phyloP scores from a whole-genome alignment of 2,329 filamentous ascomycete genomes.

The Monosporascus sp. region DNA sequence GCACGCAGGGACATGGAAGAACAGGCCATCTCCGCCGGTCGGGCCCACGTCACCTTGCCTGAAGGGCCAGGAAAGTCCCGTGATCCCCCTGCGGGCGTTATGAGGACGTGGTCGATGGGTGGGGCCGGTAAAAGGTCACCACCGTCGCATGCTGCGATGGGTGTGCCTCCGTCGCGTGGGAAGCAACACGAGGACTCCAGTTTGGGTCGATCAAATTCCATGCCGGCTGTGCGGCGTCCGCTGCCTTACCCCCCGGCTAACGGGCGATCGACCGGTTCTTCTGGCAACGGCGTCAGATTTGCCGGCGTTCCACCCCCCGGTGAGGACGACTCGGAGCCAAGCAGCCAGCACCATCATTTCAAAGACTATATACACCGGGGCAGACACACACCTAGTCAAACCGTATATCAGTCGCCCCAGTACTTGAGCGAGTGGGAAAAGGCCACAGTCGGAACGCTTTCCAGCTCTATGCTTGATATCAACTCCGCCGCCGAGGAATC shows the following conservation, averaged over 20 bases:
- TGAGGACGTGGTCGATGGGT: slow-evolving; percentile 4
- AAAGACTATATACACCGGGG: slow-evolving; percentile 22
- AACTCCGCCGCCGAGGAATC: slow-evolving; percentile 25
- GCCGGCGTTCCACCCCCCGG: slow-evolving; percentile 25
- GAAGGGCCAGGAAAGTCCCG: neutral
- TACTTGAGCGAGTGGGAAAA: slow-evolving; percentile 71
- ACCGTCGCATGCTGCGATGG: neutral
- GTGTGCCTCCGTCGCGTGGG: too few relatives aligned
- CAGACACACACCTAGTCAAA: slow-evolving; percentile 40
- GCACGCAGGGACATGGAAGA: slow-evolving; percentile 38
- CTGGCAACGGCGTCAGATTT: slow-evolving; percentile 17
- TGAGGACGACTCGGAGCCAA: slow-evolving; percentile 17
- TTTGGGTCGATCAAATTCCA: slow-evolving; percentile 17
- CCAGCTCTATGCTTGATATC: slow-evolving; percentile 55
- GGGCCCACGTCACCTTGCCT: slow-evolving; percentile 12
- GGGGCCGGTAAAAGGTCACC: neutral
- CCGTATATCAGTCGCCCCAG: slow-evolving; percentile 52
- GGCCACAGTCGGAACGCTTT: slow-evolving; percentile 56
- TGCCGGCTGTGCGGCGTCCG: slow-evolving; percentile 10
- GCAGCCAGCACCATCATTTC: slow-evolving; percentile 16
- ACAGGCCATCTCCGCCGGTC: slow-evolving; percentile 24
- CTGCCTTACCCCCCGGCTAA: slow-evolving; percentile 5
- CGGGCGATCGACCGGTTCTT: neutral
- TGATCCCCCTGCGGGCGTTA: neutral
- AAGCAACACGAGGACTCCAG: slow-evolving; percentile 11